These are phyloP conservation scores for Rhipidocladum racemiflorum DNA, from an alignment of 176 grass and related monocot species.

Conservation along the genomic window DNA sequence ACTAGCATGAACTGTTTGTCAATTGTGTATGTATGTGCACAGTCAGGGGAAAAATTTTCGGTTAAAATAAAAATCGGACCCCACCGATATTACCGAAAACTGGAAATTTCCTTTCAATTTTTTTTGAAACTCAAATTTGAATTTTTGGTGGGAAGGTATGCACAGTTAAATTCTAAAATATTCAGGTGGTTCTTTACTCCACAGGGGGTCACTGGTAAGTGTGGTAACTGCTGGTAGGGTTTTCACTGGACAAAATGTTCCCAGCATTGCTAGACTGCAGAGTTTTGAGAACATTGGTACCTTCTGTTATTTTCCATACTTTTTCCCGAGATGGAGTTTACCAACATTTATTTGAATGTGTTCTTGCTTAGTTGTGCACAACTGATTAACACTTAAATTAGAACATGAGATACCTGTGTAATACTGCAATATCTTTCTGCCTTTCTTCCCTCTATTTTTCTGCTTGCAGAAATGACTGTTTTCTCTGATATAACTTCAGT, in stretches of 20 bases:
- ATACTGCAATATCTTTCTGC: conserved; percentile 7
- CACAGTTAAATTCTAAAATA: too few relatives aligned
- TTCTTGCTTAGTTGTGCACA: conserved; percentile 17
- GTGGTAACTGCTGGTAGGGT: too few relatives aligned
- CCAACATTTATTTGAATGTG: neutral
- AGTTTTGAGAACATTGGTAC: neutral
- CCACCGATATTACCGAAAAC: too few relatives aligned
- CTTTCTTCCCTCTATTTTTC: conserved; percentile 2
- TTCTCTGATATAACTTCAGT: conserved; percentile 12
- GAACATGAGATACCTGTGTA: neutral
- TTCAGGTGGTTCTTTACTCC: too few relatives aligned
- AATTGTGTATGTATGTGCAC: conserved; percentile 1
- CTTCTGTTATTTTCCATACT: neutral
- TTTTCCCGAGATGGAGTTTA: conserved; percentile 15
- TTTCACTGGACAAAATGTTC: neutral
- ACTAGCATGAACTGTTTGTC: neutral
- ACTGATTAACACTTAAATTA: conserved; percentile 14
- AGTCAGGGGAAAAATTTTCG: too few relatives aligned
- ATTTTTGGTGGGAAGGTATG: too few relatives aligned
- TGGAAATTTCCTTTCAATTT: too few relatives aligned
- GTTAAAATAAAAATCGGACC: too few relatives aligned
- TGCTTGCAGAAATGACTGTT: neutral
- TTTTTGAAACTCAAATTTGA: too few relatives aligned
- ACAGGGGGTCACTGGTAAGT: too few relatives aligned
- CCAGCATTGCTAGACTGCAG: neutral